Evolutionary conservation across 352 stramenopile species (phyloP), one percentile per base, ranked within the genome.

Genomic region (Pythium aquatile): DNA sequence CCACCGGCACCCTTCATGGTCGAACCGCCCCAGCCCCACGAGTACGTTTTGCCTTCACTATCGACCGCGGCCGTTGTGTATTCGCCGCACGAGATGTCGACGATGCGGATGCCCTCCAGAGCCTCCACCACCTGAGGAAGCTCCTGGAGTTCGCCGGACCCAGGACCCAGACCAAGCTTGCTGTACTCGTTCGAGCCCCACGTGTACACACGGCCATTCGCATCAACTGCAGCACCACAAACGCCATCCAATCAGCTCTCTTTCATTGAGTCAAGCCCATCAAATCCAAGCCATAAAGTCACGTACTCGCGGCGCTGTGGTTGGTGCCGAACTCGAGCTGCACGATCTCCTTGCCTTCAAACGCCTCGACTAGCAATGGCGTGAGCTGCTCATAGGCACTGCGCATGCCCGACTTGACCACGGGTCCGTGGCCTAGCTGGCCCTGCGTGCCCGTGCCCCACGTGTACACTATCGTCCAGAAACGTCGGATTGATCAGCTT

Each of bases 111-210:
- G 52, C 82, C 85, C 42, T 82, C 63, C 20, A 93, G 74, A 16
- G 82, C 78, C 51, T 90, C 84, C 32, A 92, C 81, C n/a, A 91
- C 61, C 1, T 69, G 75, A 17, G 85, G 87, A 13, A 84, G 51
- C 17, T 65, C 48, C 63, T 88, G 77, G 58, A 81, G 82, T 30
- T 91, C 82, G 14, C 72, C 76, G 14, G 70, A 56, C 58, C 42
- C 75, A 2, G 71, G 64, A 17, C 80, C 80, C 1, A 88, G 68
- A 3, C 87, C 87, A 40, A 95, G 75, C 63, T 95, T 91, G 64
- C 82, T 87, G 70, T 97, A 93, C 65, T 98, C 87, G 70, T 98
- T 98, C 30, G 87, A 90, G 29, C 93, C 93, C 87, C 87, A 95
- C 61, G 74, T 80, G 68, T 87, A 93, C 44, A 95, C 69, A 24